phyloP scores from a whole-genome alignment of 1,284 basidiomycete genomes.

The Leccinum pachyderme region DNA sequence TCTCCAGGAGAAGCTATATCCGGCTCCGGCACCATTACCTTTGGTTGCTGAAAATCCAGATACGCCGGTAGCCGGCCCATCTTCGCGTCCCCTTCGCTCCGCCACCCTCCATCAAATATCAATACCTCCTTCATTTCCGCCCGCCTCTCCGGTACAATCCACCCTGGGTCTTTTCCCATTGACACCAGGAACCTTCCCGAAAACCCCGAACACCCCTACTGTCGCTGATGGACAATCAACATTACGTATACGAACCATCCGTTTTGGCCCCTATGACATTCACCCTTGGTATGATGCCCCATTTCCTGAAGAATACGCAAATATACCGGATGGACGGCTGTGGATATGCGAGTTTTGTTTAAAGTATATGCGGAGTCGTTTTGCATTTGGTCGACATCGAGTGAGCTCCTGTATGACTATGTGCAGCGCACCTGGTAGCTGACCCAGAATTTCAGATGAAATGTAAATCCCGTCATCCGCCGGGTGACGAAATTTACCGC shows the following conservation, averaged over 20 bases:
- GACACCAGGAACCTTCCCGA: constrained; percentile 35
- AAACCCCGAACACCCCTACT: constrained; percentile 25
- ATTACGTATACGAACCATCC: constrained; percentile 81
- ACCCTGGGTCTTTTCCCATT: constrained; percentile 39
- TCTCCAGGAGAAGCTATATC: constrained; percentile 52
- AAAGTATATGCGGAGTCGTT: constrained; percentile 97
- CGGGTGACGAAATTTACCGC: constrained; percentile 98
- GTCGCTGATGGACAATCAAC: constrained; percentile 36
- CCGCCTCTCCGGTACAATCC: constrained; percentile 37
- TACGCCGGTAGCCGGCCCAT: constrained; percentile 52
- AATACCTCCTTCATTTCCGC: constrained; percentile 30
- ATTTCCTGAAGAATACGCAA: constrained; percentile 96
- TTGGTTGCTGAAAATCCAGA: constrained; percentile 41
- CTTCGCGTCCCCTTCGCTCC: constrained; percentile 65
- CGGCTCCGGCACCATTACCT: constrained; percentile 37
- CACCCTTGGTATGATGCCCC: constrained; percentile 99
- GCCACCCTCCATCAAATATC: constrained; percentile 39
- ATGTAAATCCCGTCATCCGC: constrained; percentile 93
- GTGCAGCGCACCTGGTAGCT: constrained; percentile 14
- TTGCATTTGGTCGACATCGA: constrained; percentile 84
- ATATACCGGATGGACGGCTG: constrained; percentile 87
- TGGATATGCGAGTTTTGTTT: constrained; percentile 99
- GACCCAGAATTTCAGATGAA: constrained; percentile 62
- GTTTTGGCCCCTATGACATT: constrained; percentile 94
- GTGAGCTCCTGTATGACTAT: constrained; percentile 44